Conservation (phyloP, 2,329 filamentous ascomycete species). For the Xylaria sp. region DNA sequence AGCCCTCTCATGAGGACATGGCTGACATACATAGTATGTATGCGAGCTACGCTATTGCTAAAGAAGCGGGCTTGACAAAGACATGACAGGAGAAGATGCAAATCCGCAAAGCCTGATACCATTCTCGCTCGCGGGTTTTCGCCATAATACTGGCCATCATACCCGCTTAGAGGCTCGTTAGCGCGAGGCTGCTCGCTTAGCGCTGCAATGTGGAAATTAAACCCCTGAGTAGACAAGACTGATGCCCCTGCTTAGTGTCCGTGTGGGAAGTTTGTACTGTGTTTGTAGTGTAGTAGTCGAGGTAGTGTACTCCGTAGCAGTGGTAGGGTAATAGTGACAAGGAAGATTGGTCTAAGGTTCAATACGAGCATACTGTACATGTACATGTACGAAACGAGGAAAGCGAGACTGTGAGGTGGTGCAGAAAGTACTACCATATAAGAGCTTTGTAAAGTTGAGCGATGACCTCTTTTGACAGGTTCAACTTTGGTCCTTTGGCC, state of each 20-base stretch:
- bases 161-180: conserved; percentile 41
- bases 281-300: neutral
- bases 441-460: neutral
- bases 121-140: conserved; percentile 33
- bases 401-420: neutral
- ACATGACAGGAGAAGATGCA: conserved; percentile 7
- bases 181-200: conserved; percentile 44
- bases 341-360: neutral
- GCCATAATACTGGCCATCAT: too few species aligned
- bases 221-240: conserved; percentile 29
- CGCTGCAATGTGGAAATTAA: conserved; percentile 46
- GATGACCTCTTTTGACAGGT: neutral
- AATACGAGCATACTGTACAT: neutral
- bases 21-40: too few species aligned
- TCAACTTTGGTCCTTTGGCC: neutral
- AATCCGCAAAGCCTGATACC: conserved; percentile 30
- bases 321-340: neutral
- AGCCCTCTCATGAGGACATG: neutral
- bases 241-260: conserved; percentile 31
- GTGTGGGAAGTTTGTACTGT: neutral
- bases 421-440: neutral
- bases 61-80: conserved; percentile 10
- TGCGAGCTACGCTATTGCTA: neutral
- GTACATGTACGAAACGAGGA: neutral
- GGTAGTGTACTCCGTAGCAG: neutral